phyloP scores from a whole-genome alignment of 2,329 filamentous ascomycete genomes.

The Penicillium sp. region DNA sequence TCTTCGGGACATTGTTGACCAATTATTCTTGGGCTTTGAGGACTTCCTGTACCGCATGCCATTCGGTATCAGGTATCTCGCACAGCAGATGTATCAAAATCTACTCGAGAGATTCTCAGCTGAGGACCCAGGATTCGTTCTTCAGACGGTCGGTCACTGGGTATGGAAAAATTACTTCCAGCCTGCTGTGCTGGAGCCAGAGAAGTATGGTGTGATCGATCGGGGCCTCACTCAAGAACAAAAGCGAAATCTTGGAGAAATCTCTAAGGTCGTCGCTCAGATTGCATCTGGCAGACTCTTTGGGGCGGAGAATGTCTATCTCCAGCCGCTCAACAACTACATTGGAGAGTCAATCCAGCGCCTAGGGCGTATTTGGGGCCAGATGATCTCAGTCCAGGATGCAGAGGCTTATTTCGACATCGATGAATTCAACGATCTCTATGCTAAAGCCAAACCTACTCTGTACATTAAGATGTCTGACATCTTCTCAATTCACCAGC shows the following conservation, averaged over 20 bases:
- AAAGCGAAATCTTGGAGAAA: slow-evolving; percentile 86
- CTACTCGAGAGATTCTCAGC: slow-evolving; percentile 74
- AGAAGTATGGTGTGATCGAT: slow-evolving; percentile 90
- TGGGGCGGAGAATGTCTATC: slow-evolving; percentile 89
- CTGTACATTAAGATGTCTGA: slow-evolving; percentile 99
- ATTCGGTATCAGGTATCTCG: slow-evolving; percentile 85
- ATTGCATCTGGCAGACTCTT: slow-evolving; percentile 86
- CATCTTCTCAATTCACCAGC: slow-evolving; percentile 91
- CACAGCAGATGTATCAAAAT: slow-evolving; percentile 78
- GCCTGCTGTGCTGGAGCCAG: slow-evolving; percentile 81
- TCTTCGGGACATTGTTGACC: slow-evolving; percentile 88
- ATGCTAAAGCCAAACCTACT: slow-evolving; percentile 92
- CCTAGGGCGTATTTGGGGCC: slow-evolving; percentile 70
- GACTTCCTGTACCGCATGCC: slow-evolving; percentile 85
- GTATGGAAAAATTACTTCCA: slow-evolving; percentile 92
- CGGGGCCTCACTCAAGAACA: slow-evolving; percentile 84
- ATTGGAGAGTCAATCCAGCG: slow-evolving; percentile 80
- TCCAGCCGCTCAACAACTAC: slow-evolving; percentile 92
- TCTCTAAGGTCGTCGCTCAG: slow-evolving; percentile 87
- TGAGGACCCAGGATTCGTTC: slow-evolving; percentile 72
- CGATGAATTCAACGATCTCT: slow-evolving; percentile 97
- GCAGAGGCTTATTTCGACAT: slow-evolving; percentile 94
- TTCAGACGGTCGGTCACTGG: slow-evolving; percentile 86
- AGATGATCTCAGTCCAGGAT: slow-evolving; percentile 77
- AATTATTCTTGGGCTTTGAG: slow-evolving; percentile 79